phyloP scores from a whole-genome alignment of 2,329 filamentous ascomycete genomes.

The Talaromyces sp. region DNA sequence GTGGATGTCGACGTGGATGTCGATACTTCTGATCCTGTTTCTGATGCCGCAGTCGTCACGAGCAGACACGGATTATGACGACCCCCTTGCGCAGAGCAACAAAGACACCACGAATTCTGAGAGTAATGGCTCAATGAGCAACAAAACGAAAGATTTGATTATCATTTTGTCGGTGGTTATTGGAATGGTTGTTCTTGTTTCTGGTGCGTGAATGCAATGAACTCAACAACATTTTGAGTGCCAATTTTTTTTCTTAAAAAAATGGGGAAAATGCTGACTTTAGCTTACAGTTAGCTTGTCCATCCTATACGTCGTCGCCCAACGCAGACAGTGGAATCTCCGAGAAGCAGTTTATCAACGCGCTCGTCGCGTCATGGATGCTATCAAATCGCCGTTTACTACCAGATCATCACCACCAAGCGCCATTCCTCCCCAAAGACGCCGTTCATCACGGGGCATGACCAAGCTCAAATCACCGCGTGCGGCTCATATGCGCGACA shows the following conservation, averaged over 20 bases:
- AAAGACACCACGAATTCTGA: not conserved
- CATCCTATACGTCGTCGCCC: slow-evolving; percentile 71
- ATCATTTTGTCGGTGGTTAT: slow-evolving; percentile 8
- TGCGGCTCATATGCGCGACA: not conserved
- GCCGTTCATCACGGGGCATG: slow-evolving; percentile 3
- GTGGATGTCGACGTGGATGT: not conserved
- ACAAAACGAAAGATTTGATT: not conserved
- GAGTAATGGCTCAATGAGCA: not conserved
- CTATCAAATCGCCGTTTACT: slow-evolving; percentile 19
- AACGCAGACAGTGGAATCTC: slow-evolving; percentile 79
- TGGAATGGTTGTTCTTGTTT: slow-evolving; percentile 5
- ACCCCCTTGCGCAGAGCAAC: not conserved
- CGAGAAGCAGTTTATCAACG: slow-evolving; percentile 67
- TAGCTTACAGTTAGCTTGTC: slow-evolving; percentile 54
- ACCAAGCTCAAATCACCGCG: not conserved
- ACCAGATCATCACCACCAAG: slow-evolving; percentile 18
- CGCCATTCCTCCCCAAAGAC: slow-evolving; percentile 2
- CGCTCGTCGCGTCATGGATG: slow-evolving; percentile 39
- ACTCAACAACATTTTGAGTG: not conserved
- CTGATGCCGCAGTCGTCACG: not conserved
- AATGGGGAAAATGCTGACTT: slow-evolving; percentile 3
- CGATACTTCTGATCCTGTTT: not conserved
- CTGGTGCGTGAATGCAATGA: not conserved
- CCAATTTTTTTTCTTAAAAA: too few species aligned
- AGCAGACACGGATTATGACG: not conserved